Evolutionary conservation across 352 stramenopile species (phyloP), one percentile per base, ranked within the genome.

Genomic region (Phytophthora melonis): DNA sequence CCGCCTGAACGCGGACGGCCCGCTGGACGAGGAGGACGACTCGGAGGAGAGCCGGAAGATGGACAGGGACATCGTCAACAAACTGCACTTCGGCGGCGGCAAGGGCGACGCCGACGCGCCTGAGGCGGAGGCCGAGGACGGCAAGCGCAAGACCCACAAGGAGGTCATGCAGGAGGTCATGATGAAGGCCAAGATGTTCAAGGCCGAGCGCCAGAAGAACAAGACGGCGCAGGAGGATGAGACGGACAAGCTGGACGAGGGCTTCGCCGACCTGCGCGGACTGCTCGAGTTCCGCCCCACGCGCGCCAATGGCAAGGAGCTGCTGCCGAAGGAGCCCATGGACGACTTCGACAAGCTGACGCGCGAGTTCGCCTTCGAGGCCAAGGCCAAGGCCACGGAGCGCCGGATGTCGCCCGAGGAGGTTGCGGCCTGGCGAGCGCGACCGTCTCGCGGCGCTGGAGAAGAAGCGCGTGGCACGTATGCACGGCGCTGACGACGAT

Each of bases 381-480:
- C 86, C n/a, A 98, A 98, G 77, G 91, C 92, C 0, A 93, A 97
- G 57, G 96, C 97, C 5, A 97, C 91, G 18, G 97, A 99, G 78
- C 89, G 97, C 21, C 97, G 93, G 0, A 96, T 99, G 87, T 98
- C 95, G 32, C 87, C 92, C 0, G 97, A 99, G 77, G 97, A 99
- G 71, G 88, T 93, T 30, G 97, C 96, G 60, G 92, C 96, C 70
- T 94, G 96, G 70, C n/a, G 94, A 99, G 77, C 84, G 93, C 19
- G 94, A 99, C 50, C 82, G 88, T 49, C 79, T 99, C 23, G 85
- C 96, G 8, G 86, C 98, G 69, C 72, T 99, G 18, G 97, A 99
- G 80, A 94, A 93, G 53, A 92, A 96, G 72, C 90, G 97, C n/a
- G 68, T 99, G 21, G 93, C 93, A 5, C 86, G 97, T 54, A 99